Base-by-base conservation (phyloP, 2,329 filamentous ascomycete genomes). In the Fusarium tupiense region DNA sequence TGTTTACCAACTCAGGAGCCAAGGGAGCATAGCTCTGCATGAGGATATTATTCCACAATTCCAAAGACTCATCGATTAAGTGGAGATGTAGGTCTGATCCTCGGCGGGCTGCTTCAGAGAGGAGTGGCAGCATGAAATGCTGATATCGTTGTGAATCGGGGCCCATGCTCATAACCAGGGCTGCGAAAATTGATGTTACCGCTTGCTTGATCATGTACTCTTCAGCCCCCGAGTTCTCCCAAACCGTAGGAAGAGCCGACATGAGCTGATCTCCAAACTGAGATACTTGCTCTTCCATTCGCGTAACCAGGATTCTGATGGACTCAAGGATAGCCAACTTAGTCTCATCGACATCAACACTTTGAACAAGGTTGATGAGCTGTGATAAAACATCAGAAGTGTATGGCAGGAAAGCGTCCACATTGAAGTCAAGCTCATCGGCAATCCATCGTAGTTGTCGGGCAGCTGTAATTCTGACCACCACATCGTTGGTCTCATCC, bases 191-290 rank as follows among this genome's bases (percentile, higher is more conserved):
- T 6, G 93, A 94, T 65, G 98, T 88, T 60, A 98, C 95, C 3
- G 94, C 91, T 83, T 98, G 95, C 82, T 98, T 98, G 87, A 98
- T 93, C 82, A 98, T 90, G 83, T 95, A 94, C 78, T 96, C 94
- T 69, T 97, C 93, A 5, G 85, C 83, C 2, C 92, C 94, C 6
- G 94, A 94, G 59, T 92, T 90, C 69, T 94, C 91, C 96, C 96
- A 99, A 1, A 98, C 87, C 8, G 88, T 87, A 1, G 96, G 95
- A 12, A 98, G 87, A 19, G 95, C 89, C 3, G 90, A 87, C 82
- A 99, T 92, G 69, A 99, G 93, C 68, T 92, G 90, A 77, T 97
- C 94, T 10, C 94, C 94, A 70, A 91, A 92, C 52, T 87, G 87
- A 2, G 86, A 83, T 5, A 91, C 92, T 73, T 93, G 87, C 40